Base-by-base conservation (phyloP, 352 stramenopile genomes). In the Sclerospora graminicola region DNA sequence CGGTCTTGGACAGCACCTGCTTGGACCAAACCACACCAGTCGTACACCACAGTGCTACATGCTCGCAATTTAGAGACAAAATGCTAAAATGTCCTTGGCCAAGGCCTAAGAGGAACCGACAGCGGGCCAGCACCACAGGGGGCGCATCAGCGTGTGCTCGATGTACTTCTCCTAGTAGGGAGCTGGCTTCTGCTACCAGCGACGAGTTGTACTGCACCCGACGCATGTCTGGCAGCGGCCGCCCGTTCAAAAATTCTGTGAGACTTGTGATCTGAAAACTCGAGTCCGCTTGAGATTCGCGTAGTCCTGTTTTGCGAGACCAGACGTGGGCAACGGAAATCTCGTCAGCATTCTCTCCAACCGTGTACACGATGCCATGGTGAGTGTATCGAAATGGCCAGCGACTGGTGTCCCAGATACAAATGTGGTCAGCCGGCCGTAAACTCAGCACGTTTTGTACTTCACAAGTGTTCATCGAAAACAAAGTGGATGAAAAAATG, bases 341-440 rank as follows among this genome's bases (percentile, higher is more conserved):
- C 20, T 54, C 62, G 31, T 82, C 69, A 5, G 57, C 33, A n/a
- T 35, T 64, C 13, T 30, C 45, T 35, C 57, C 77, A 7, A 52
- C 21, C 21, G 57, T 33, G 46, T 74, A 82, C 13, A 89, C 71
- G 31, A 89, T 54, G 47, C 77, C 77, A 43, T 89, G 77, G 57
- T 89, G 77, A 34, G 70, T 82, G 60, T 89, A 89, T 8, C 66
- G 60, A 56, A 85, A 81, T 1, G 77, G 77, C 73, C 73, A 89
- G 24, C 77, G 73, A 40, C 56, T 76, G 15, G 70, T 79, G 51
- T 89, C 77, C 77, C 77, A 89, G 43, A 89, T 84, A 54, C 69
- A 83, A 19, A 89, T 71, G 51, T 89, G 77, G 61, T 89, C 77
- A 7, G 54, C 69, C 16, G 43, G 41, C 39, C 74, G 70, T n/a